Evolutionary conservation across 768 basidiomycete species (phyloP), one percentile per base, ranked within the genome.

Genomic region (Phylloporus sp.): DNA sequence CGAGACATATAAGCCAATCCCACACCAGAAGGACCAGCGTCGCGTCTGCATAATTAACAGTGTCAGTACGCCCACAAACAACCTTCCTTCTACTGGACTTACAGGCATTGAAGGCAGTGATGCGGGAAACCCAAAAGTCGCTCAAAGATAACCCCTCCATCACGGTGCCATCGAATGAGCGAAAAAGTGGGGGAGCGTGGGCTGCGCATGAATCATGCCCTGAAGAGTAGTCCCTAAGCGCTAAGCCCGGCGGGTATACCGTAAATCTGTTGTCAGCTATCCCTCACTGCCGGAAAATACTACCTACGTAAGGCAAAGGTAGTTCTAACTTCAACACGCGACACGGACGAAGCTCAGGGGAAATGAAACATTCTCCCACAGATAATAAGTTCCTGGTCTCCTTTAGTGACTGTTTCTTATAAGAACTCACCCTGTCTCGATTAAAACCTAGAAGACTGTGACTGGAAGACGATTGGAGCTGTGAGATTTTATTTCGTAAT

Each of bases 101-200:
- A 56, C 55, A 49, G 5, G 55, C 52, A 45, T 56, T 53, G 24
- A 49, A 49, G 28, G 52, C 47, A 6, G 44, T 53, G 24, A 27
- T 15, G 47, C 52, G 55, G 34, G 55, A 56, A 20, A 49, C 51
- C 55, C 52, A 48, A n/a, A n/a, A 49, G 26, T 56, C 55, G 23
- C 27, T n/a, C 27, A 23, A 24, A 20, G 47, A 24, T 34, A 54
- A 28, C 20, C 23, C 13, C 10, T 53, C 52, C 55, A 56, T 56
- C 28, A 32, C 34, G 43, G 18, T 22, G 12, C 43, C 32, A 53
- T 53, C 24, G 24, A 45, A 36, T 13, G 36, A 35, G 6, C 18
- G 28, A 16, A 6, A n/a, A 38, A 39, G 13, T 38, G n/a, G 22
- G 27, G 38, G 47, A 31, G 36, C 23, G 41, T 12, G 34, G 27